These are phyloP conservation scores for Solanum medicagineum DNA, from an alignment of 257 asterid genomes.

Conservation along the genomic window DNA sequence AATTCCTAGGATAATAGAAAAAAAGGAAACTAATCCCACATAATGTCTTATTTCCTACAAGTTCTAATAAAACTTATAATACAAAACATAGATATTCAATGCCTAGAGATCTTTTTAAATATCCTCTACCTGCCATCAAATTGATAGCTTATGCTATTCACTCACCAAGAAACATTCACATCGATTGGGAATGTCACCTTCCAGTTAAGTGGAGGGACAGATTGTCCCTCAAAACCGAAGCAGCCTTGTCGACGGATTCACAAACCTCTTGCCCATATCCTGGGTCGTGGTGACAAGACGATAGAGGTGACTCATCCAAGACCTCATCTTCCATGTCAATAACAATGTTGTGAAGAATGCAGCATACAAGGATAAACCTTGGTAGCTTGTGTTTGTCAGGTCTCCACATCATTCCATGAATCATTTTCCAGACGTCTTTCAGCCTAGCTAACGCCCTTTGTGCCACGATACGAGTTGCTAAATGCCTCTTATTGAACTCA, in stretches of 20 bases:
- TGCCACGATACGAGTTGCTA: slow-evolving; percentile 38
- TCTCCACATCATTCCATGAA: slow-evolving; percentile 71
- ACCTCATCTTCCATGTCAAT: slow-evolving; percentile 65
- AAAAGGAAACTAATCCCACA: background rate
- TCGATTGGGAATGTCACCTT: slow-evolving; percentile 9
- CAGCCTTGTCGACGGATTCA: slow-evolving; percentile 32
- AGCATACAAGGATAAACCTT: slow-evolving; percentile 67
- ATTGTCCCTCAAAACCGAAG: slow-evolving; percentile 37
- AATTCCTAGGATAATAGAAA: background rate
- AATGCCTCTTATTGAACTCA: slow-evolving; percentile 41
- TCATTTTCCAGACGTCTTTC: slow-evolving; percentile 76
- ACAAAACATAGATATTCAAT: background rate
- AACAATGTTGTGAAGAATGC: slow-evolving; percentile 78
- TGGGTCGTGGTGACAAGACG: slow-evolving; percentile 39
- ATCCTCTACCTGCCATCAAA: background rate
- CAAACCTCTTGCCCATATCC: slow-evolving; percentile 49
- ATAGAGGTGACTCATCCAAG: slow-evolving; percentile 15
- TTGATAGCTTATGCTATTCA: background rate
- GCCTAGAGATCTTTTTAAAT: background rate
- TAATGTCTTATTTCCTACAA: background rate
- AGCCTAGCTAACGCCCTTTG: slow-evolving; percentile 48
- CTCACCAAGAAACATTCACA: background rate
- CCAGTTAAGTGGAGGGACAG: slow-evolving; percentile 28
- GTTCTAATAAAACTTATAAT: background rate
- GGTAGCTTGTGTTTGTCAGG: slow-evolving; percentile 89